Evolutionary conservation across 768 basidiomycete genomes (phyloP).

Genomic region (Sistotremastrum niveocremeum): DNA sequence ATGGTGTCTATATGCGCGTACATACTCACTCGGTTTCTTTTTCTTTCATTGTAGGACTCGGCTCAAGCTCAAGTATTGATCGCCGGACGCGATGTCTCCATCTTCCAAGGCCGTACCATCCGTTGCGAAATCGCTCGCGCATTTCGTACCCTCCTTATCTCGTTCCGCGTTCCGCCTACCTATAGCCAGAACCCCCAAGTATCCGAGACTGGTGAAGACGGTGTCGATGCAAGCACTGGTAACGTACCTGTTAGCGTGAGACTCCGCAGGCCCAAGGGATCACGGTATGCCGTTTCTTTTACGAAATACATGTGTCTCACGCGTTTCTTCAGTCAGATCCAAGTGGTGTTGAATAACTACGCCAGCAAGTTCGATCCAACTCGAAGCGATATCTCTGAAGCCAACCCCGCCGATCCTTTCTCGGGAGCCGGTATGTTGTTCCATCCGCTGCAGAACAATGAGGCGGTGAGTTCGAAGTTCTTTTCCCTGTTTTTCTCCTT

Average conservation of each 20-base stretch:
- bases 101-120: slow-evolving; percentile 55
- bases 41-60: slow-evolving; percentile 2
- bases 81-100: slow-evolving; percentile 19
- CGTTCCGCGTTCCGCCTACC: slow-evolving; percentile 20
- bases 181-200: background rate
- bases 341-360: too few species aligned
- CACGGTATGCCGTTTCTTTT: slow-evolving; percentile 35
- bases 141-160: slow-evolving; percentile 58
- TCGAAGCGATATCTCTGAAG: background rate
- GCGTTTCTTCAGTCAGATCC: too few species aligned
- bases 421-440: background rate
- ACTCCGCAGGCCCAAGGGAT: slow-evolving; percentile 14
- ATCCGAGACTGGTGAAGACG: slow-evolving; percentile 2
- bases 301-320: too few species aligned
- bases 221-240: slow-evolving; percentile 6
- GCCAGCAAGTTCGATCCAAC: too few species aligned
- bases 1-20: background rate
- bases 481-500: background rate
- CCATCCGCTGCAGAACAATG: background rate
- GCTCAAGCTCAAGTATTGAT: slow-evolving; percentile 8
- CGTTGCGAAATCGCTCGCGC: slow-evolving; percentile 72
- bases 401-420: background rate
- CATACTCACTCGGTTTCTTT: slow-evolving; percentile 1
- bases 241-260: slow-evolving; percentile 8
- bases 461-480: background rate